These are phyloP conservation scores for Vitellaria paradoxa DNA, from an alignment of 179 eudicot genomes.

Conservation along the genomic window DNA sequence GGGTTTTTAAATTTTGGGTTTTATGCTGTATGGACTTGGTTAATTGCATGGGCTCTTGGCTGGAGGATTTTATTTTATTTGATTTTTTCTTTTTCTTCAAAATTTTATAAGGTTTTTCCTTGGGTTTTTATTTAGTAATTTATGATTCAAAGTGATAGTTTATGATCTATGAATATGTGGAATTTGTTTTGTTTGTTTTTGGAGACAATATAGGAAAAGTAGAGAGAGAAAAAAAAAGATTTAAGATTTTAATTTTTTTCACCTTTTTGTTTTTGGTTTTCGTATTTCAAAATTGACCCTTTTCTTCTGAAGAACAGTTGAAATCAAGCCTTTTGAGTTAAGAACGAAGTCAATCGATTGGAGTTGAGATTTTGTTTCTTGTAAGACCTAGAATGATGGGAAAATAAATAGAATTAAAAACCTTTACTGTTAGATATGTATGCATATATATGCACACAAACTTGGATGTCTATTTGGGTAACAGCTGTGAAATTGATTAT, in stretches of 20 bases:
- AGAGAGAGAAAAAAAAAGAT: neutral
- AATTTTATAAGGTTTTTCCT: neutral
- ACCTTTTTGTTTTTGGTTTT: neutral
- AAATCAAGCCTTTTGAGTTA: neutral
- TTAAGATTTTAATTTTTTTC: neutral
- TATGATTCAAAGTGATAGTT: neutral
- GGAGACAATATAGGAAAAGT: neutral
- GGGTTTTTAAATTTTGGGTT: neutral
- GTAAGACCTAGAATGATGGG: constrained; percentile 1
- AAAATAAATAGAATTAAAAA: neutral
- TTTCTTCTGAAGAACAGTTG: neutral
- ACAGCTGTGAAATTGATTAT: neutral
- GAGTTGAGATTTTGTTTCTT: constrained; percentile 1
- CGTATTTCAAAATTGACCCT: neutral
- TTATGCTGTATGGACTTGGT: neutral
- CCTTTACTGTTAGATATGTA: no score
- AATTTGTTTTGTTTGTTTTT: neutral
- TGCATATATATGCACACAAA: no score
- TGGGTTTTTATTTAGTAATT: neutral
- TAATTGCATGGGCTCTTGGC: constrained; percentile 1
- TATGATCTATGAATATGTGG: neutral
- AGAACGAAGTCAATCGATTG: neutral
- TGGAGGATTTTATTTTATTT: neutral
- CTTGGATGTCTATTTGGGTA: neutral
- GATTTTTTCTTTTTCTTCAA: neutral